A percentile compares a stretch with the other conserved stretches of the same genome.
Conservation (phyloP, 1,284 basidiomycete species). For the Microbotryum scabiosae region DNA sequence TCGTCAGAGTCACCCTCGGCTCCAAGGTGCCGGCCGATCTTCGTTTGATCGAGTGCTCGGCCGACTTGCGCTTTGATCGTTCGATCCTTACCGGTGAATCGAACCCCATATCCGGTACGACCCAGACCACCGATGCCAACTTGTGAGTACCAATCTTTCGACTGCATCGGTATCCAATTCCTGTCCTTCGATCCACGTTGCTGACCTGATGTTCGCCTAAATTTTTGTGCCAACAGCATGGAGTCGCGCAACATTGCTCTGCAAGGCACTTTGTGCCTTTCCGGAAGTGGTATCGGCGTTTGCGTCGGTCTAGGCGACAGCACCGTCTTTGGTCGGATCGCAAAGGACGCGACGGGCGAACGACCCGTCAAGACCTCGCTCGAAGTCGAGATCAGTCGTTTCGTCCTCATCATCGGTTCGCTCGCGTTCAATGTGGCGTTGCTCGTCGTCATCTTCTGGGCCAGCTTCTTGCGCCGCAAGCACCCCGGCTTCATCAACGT, state of each 20-base stretch:
- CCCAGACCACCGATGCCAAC: conserved; percentile 51
- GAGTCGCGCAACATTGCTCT: conserved; percentile 55
- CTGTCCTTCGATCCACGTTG: no score
- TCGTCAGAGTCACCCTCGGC: conserved; percentile 44
- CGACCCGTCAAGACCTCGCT: conserved; percentile 44
- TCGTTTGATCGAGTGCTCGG: conserved; percentile 46
- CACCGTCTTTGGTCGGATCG: conserved; percentile 54
- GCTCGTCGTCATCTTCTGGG: conserved; percentile 51
- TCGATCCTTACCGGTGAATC: conserved; percentile 56
- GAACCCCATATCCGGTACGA: conserved; percentile 50
- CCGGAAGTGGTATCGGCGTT: conserved; percentile 52
- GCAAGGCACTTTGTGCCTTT: conserved; percentile 55
- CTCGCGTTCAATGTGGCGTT: conserved; percentile 49
- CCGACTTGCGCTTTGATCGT: conserved; percentile 54
- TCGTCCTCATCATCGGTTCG: conserved; percentile 42
- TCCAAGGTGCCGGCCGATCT: conserved; percentile 47
- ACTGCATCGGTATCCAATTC: not conserved
- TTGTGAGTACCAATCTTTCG: not conserved
- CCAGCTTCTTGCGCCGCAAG: conserved; percentile 44
- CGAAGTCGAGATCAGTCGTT: conserved; percentile 43
- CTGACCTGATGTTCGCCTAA: conserved; percentile 25
- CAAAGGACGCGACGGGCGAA: conserved; percentile 49
- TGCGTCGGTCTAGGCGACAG: conserved; percentile 42
- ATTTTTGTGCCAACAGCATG: not conserved
- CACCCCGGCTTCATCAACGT: conserved; percentile 54